Base-by-base conservation (phyloP, 345 rosid species). In the Mercurialis annua region DNA sequence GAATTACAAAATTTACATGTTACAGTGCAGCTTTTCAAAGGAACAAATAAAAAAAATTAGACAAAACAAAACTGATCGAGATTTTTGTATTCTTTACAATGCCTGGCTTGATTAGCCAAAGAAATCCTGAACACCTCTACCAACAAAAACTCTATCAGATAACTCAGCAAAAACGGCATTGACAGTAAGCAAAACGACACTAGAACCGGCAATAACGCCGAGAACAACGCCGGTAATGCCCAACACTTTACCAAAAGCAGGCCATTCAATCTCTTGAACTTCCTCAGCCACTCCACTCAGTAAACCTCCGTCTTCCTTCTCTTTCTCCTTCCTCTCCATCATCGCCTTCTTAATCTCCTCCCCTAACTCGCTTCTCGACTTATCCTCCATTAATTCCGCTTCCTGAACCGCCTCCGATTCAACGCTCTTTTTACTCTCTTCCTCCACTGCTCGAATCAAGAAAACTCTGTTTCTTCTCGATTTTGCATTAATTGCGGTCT, bases 181-280 rank as follows among this genome's bases (percentile, higher is more conserved):
- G 0, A 94, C 86, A 11, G 97, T 94, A 4, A 94, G 91, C 84
- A 91, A 80, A 52, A 86, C 92, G 61, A 91, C 82, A 17, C 96
- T 91, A 0, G 99, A 94, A n/a, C 96, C 99, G 7, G 90, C 91
- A 30, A 94, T 91, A 0, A 94, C 92, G 3, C 92, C 99, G 18
- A 94, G 83, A 67, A 90, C 99, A 4, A 90, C 92, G 4, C 97
- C 89, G 3, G 99, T 94, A 0, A 83, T 89, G 4, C 96, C 96
- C 67, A 94, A 34, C 1, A 90, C 96, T 76, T 86, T 89, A 44
- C 86, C 92, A 73, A 94, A 89, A 53, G 82, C 83, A 1, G 95
- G 99, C 99, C 99, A 90, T 74, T 94, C 99, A 15, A 90, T 94
- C 84, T 90, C 90, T 68, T 68, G 74, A 15, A 89, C 79, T 85